Evolutionary conservation across 164 flowering plant species (phyloP).

Genomic region (Aristolochia fimbriata): DNA sequence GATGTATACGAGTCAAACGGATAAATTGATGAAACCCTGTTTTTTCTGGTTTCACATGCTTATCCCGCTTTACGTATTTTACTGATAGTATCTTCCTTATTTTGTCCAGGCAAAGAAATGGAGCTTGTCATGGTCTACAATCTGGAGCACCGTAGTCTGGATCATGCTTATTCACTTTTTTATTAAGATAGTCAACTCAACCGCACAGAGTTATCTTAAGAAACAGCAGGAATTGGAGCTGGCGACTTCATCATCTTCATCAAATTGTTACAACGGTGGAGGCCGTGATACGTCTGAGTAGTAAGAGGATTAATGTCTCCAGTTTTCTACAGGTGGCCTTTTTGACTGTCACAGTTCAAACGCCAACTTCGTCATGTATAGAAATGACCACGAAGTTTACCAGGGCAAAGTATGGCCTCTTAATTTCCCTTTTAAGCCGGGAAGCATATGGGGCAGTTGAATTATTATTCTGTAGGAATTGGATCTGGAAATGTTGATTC

Average conservation of each 20-base stretch:
- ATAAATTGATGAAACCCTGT: background rate
- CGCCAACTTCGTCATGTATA: background rate
- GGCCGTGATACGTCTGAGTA: background rate
- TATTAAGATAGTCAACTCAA: constrained; percentile 61
- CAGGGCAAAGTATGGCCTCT: background rate
- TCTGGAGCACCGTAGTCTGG: constrained; percentile 89
- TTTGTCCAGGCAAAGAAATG: constrained; percentile 51
- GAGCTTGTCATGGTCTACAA: constrained; percentile 64
- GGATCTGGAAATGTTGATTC: constrained; percentile 3
- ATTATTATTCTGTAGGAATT: constrained; percentile 1
- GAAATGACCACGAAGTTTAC: background rate
- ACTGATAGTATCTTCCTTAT: background rate
- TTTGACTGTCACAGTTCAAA: background rate
- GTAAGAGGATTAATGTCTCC: background rate
- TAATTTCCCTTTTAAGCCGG: background rate
- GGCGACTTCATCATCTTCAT: constrained; percentile 14
- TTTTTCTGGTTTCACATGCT: background rate
- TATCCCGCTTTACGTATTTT: background rate
- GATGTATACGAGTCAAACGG: background rate
- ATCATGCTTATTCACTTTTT: constrained; percentile 84
- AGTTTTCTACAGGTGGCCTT: background rate
- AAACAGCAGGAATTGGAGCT: constrained; percentile 65
- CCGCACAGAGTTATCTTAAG: constrained; percentile 70
- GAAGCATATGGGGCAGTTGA: background rate
- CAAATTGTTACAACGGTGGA: background rate